These are phyloP conservation scores for Candida alai DNA, from an alignment of 805 yeast species.

Conservation along the genomic window DNA sequence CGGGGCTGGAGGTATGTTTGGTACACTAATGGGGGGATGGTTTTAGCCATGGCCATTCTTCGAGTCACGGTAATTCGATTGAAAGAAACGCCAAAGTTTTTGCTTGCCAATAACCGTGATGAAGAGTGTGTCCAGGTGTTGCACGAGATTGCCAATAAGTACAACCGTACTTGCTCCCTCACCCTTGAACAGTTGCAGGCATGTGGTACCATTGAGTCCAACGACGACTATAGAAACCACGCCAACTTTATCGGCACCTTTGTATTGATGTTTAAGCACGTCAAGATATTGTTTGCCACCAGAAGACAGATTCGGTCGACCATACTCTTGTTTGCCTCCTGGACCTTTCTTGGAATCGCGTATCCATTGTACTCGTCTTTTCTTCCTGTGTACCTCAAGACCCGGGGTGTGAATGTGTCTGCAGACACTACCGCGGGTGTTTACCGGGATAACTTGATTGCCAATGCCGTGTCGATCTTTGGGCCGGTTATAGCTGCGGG, in stretches of 20 bases:
- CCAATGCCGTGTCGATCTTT: slow-evolving; percentile 43
- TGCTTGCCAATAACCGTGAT: slow-evolving; percentile 50
- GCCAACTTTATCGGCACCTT: slow-evolving; percentile 17
- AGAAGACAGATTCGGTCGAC: slow-evolving; percentile 39
- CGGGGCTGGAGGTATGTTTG: slow-evolving; percentile 61
- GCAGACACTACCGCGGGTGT: slow-evolving; percentile 35
- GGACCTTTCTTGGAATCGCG: slow-evolving; percentile 55
- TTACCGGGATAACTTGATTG: slow-evolving; percentile 47
- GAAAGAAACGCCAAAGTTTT: slow-evolving; percentile 56
- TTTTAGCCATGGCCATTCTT: slow-evolving; percentile 32
- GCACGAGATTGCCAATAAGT: slow-evolving; percentile 43
- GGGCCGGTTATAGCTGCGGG: slow-evolving; percentile 54
- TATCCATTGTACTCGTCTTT: slow-evolving; percentile 53
- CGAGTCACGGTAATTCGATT: slow-evolving; percentile 33
- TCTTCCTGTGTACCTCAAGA: slow-evolving; percentile 48
- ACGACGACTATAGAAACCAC: slow-evolving; percentile 18
- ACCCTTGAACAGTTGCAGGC: slow-evolving; percentile 43
- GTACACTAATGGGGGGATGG: slow-evolving; percentile 48
- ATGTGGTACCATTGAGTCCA: slow-evolving; percentile 37
- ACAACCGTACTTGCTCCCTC: slow-evolving; percentile 40
- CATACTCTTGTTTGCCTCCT: slow-evolving; percentile 37
- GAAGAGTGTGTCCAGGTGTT: slow-evolving; percentile 44
- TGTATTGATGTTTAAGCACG: slow-evolving; percentile 28
- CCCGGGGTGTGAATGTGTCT: slow-evolving; percentile 47
- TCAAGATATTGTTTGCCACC: slow-evolving; percentile 43